These are phyloP conservation scores for Neonectria neomacrospora DNA, from an alignment of 2,329 filamentous ascomycete species.

Conservation along the genomic window DNA sequence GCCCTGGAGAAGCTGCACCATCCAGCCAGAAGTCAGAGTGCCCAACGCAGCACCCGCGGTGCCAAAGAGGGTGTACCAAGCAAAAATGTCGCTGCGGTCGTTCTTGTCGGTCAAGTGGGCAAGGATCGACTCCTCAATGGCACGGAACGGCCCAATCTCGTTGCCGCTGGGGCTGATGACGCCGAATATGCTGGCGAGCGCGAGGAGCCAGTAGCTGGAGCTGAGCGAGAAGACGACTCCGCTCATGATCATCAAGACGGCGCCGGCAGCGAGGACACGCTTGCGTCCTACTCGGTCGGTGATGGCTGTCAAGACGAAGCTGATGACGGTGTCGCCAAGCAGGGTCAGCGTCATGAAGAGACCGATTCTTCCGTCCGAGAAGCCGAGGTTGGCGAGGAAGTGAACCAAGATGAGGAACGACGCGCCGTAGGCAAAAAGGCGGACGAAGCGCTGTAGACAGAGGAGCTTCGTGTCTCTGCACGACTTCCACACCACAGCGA, in stretches of 20 bases:
- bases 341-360: conserved; percentile 75
- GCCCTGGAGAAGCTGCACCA: conserved; percentile 61
- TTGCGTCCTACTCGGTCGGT: conserved; percentile 68
- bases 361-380: conserved; percentile 64
- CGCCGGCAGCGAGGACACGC: conserved; percentile 64
- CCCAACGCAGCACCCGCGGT: conserved; percentile 70
- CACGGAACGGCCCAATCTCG: conserved; percentile 72
- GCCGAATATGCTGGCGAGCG: conserved; percentile 65
- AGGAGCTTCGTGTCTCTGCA: conserved; percentile 59
- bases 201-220: conserved; percentile 68
- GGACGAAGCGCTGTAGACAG: conserved; percentile 67
- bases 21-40: conserved; percentile 68
- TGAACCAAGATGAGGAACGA: conserved; percentile 68
- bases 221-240: conserved; percentile 65
- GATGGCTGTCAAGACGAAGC: conserved; percentile 67
- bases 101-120: conserved; percentile 62
- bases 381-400: conserved; percentile 62
- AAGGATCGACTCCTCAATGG: conserved; percentile 70
- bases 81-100: conserved; percentile 66
- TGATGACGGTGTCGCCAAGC: conserved; percentile 68
- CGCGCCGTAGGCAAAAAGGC: conserved; percentile 71
- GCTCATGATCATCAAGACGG: conserved; percentile 65
- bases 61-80: conserved; percentile 70
- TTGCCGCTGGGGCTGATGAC: conserved; percentile 74
- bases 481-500: background rate